phyloP scores from a whole-genome alignment of 108 stramenopile species.

The Cyclostephanos invisitatus region DNA sequence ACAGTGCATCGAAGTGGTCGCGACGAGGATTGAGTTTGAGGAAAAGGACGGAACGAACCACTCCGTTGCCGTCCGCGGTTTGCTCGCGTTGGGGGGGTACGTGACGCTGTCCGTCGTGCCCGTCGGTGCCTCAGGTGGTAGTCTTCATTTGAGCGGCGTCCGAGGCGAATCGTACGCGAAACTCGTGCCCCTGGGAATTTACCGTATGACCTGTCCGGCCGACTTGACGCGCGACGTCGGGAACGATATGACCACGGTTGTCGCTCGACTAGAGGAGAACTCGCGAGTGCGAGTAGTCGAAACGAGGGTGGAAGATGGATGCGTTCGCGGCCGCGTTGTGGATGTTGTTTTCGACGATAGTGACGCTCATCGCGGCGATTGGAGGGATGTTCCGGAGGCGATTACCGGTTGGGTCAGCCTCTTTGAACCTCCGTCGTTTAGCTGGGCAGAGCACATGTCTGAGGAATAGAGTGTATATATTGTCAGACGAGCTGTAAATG shows the following conservation, averaged over 20 bases:
- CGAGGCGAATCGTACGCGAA: neutral
- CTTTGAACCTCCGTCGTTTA: slow-evolving; percentile 14
- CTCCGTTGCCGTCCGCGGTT: slow-evolving; percentile 26
- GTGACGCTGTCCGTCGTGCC: slow-evolving; percentile 5
- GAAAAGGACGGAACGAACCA: slow-evolving; percentile 18
- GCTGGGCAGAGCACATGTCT: slow-evolving; percentile 14
- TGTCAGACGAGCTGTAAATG: too few species aligned
- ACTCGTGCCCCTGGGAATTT: neutral
- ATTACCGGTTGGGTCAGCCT: slow-evolving; percentile 15
- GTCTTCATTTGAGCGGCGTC: neutral
- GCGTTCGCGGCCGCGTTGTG: slow-evolving; percentile 9
- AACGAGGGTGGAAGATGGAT: slow-evolving; percentile 12
- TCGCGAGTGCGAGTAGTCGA: slow-evolving; percentile 6
- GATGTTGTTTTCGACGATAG: neutral
- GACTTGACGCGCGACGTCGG: neutral
- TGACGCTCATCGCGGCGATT: neutral
- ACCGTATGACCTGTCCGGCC: neutral
- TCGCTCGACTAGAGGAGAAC: neutral
- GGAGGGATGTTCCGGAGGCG: slow-evolving; percentile 1
- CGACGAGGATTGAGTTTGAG: slow-evolving; percentile 39
- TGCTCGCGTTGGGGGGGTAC: slow-evolving; percentile 36
- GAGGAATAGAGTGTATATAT: neutral
- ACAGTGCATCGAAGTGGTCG: slow-evolving; percentile 37
- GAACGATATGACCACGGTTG: neutral
- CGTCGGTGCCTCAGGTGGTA: neutral